phyloP scores from a whole-genome alignment of 352 stramenopile genomes.

The Phytophthora sojae region DNA sequence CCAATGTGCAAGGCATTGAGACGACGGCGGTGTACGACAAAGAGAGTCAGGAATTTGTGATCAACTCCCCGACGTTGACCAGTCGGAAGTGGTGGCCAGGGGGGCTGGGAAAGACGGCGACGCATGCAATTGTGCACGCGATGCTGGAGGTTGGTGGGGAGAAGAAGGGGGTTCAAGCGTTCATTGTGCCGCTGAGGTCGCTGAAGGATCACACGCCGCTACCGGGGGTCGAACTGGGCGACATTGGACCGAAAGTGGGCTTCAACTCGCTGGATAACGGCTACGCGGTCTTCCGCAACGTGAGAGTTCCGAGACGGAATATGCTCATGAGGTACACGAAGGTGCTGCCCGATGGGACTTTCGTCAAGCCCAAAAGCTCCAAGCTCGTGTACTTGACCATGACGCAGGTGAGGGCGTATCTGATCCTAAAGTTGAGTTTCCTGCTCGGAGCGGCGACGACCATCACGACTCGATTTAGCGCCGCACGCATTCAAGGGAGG shows the following conservation, averaged over 20 bases:
- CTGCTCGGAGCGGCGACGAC: constrained; percentile 38
- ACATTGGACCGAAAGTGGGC: constrained; percentile 36
- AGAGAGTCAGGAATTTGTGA: constrained; percentile 88
- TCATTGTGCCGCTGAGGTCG: constrained; percentile 34
- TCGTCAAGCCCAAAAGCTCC: constrained; percentile 60
- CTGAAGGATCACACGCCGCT: constrained; percentile 20
- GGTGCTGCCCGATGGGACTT: constrained; percentile 62
- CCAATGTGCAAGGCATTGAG: constrained; percentile 36
- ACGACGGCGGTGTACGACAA: constrained; percentile 61
- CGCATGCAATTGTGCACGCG: constrained; percentile 33
- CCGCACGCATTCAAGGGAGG: constrained; percentile 50
- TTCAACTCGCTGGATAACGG: constrained; percentile 39
- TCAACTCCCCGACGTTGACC: constrained; percentile 95
- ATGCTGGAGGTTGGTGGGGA: constrained; percentile 29
- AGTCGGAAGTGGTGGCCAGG: constrained; percentile 95
- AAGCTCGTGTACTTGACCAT: constrained; percentile 74
- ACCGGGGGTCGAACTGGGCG: constrained; percentile 27
- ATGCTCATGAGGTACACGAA: constrained; percentile 40
- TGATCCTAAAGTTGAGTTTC: constrained; percentile 36
- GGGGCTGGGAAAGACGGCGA: constrained; percentile 33
- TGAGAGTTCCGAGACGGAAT: constrained; percentile 29
- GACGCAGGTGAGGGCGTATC: constrained; percentile 49
- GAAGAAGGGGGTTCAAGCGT: constrained; percentile 28
- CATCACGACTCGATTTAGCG: constrained; percentile 62
- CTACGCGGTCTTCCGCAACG: constrained; percentile 30